phyloP scores from a whole-genome alignment of 2,329 filamentous ascomycete genomes.

The Paradendryphiella salina region DNA sequence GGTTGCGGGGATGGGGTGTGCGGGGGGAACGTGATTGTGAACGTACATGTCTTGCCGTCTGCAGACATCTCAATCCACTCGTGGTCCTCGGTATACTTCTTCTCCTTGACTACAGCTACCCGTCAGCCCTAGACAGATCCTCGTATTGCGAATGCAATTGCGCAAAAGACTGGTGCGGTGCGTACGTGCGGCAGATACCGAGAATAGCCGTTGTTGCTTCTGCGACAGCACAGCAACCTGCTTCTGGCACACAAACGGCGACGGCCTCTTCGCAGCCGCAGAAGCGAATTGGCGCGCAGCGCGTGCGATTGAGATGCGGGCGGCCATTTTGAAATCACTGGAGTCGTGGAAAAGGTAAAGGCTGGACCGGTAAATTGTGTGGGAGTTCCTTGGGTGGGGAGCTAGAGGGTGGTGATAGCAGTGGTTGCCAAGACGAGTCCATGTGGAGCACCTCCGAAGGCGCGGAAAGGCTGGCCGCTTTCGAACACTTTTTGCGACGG shows the following conservation, averaged over 20 bases:
- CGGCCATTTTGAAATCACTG: slow-evolving; percentile 39
- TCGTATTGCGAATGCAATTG: background rate
- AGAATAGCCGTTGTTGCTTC: slow-evolving; percentile 45
- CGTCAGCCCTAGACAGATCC: slow-evolving; percentile 19
- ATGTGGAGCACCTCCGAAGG: slow-evolving; percentile 15
- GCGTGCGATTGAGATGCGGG: slow-evolving; percentile 39
- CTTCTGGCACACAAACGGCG: slow-evolving; percentile 30
- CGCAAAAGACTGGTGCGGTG: slow-evolving; percentile 3
- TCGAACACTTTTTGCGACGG: slow-evolving; percentile 31
- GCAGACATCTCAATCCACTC: slow-evolving; percentile 93
- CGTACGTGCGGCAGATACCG: slow-evolving; percentile 44
- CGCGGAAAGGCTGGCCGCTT: slow-evolving; percentile 27
- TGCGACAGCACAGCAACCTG: slow-evolving; percentile 29
- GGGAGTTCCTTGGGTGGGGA: background rate
- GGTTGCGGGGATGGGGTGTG: slow-evolving; percentile 2
- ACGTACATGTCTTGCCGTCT: slow-evolving; percentile 75
- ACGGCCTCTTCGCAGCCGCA: slow-evolving; percentile 29
- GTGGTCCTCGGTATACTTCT: slow-evolving; percentile 95
- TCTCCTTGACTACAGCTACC: slow-evolving; percentile 61
- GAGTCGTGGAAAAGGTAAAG: background rate
- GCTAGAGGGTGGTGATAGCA: slow-evolving; percentile 5
- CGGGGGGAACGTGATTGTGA: slow-evolving; percentile 5
- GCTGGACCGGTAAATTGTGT: background rate
- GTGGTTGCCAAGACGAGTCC: slow-evolving; percentile 9
- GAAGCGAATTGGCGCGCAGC: slow-evolving; percentile 43